A percentile compares a stretch with the other conserved stretches of the same genome.
Evolutionary conservation across 495 filamentous ascomycete genomes (phyloP).

Genomic region (Penicillium pulvis): DNA sequence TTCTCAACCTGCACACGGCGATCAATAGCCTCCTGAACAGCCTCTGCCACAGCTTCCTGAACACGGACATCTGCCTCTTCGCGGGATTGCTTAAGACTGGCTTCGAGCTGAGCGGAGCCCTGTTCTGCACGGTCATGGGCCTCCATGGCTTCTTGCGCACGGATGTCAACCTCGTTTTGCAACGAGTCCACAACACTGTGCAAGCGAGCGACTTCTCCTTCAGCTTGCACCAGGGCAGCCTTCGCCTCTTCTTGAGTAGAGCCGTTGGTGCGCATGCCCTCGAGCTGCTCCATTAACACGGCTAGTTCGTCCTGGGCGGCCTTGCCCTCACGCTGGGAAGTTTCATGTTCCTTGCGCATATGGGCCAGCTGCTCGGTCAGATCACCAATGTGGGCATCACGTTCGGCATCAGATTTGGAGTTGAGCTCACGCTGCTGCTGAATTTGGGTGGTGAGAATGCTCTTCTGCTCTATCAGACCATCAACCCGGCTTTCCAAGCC

Average conservation of each 20-base stretch:
- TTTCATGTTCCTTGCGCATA: conserved; percentile 41
- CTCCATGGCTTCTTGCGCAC: conserved; percentile 31
- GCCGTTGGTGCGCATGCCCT: conserved; percentile 41
- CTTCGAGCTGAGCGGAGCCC: conserved; percentile 36
- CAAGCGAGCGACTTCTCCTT: conserved; percentile 53
- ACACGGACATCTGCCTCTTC: conserved; percentile 37
- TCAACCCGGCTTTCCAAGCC: conserved; percentile 60
- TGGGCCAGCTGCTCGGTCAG: conserved; percentile 52
- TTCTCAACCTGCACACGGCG: conserved; percentile 39
- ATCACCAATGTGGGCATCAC: conserved; percentile 55
- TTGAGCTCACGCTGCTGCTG: conserved; percentile 91
- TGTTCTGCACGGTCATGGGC: conserved; percentile 15
- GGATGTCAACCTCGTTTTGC: conserved; percentile 30
- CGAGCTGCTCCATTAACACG: conserved; percentile 48
- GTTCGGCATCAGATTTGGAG: conserved; percentile 60
- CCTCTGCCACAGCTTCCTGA: conserved; percentile 22
- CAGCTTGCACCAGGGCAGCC: conserved; percentile 49
- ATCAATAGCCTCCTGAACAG: conserved; percentile 13
- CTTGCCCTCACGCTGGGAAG: conserved; percentile 41
- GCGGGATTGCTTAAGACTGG: conserved; percentile 40
- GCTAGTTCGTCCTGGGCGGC: conserved; percentile 45
- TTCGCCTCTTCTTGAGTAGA: conserved; percentile 26
- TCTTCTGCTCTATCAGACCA: conserved; percentile 78
- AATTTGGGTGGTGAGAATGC: conserved; percentile 81
- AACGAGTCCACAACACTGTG: conserved; percentile 31